Evolutionary conservation across 371 early-diverging fungal genomes (phyloP).

Genomic region (Apophysomyces trapeziformis): DNA sequence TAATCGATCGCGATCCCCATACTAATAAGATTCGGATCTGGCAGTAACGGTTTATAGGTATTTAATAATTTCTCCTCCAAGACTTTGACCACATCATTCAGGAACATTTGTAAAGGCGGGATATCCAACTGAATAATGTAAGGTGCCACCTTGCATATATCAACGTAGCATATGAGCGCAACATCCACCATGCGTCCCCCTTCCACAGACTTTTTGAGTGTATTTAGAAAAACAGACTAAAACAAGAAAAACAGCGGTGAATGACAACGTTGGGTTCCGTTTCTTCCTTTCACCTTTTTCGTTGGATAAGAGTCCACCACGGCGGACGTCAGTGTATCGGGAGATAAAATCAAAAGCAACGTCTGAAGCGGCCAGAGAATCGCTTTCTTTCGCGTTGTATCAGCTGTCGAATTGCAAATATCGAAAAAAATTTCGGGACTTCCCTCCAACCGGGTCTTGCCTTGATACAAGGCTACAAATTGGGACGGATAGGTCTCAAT

Average conservation of each 20-base stretch:
- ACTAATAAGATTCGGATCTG: slow-evolving; percentile 15
- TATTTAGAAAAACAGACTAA: slow-evolving; percentile 64
- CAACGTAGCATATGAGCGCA: slow-evolving; percentile 74
- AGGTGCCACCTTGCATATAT: slow-evolving; percentile 73
- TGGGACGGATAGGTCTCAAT: slow-evolving; percentile 78
- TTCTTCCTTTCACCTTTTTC: slow-evolving; percentile 31
- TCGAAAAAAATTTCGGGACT: slow-evolving; percentile 77
- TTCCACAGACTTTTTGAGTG: slow-evolving; percentile 62
- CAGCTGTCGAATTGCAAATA: slow-evolving; percentile 65
- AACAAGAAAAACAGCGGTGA: background rate
- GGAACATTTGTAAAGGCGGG: background rate
- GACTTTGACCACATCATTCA: background rate
- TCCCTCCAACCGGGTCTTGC: slow-evolving; percentile 68
- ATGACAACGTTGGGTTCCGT: background rate
- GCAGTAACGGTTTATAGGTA: background rate
- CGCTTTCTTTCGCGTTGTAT: slow-evolving; percentile 61
- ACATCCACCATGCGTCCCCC: slow-evolving; percentile 62
- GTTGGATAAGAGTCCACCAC: slow-evolving; percentile 24
- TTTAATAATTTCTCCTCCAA: background rate
- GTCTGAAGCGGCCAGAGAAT: slow-evolving; percentile 83
- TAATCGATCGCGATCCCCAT: slow-evolving; percentile 50
- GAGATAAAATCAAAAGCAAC: slow-evolving; percentile 75
- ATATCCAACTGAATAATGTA: slow-evolving; percentile 28
- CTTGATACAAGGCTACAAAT: slow-evolving; percentile 63
- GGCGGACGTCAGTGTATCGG: slow-evolving; percentile 62